Evolutionary conservation across 2,329 filamentous ascomycete species (phyloP).

Genomic region (Sphaerulina populicola): DNA sequence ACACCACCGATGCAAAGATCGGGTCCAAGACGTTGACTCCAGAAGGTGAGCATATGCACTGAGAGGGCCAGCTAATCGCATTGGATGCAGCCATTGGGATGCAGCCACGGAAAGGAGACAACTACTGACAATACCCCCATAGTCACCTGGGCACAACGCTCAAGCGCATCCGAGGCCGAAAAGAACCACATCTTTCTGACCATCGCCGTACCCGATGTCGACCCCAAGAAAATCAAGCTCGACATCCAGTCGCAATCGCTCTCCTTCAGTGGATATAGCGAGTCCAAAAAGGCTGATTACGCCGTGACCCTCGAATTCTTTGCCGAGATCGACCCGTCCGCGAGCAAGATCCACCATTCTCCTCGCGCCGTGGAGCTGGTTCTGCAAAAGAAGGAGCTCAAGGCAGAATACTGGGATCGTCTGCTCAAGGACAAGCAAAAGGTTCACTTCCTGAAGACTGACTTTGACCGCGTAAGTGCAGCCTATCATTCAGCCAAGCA

Average conservation of each 20-base stretch:
- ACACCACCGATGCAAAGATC: slow-evolving; percentile 31
- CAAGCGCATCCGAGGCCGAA: slow-evolving; percentile 64
- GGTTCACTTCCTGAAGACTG: slow-evolving; percentile 92
- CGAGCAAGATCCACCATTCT: slow-evolving; percentile 82
- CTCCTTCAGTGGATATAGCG: slow-evolving; percentile 72
- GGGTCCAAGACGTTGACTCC: slow-evolving; percentile 32
- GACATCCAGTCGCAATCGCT: slow-evolving; percentile 71
- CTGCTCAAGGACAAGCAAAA: slow-evolving; percentile 85
- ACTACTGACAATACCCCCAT: slow-evolving; percentile 21
- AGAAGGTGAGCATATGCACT: slow-evolving; percentile 27
- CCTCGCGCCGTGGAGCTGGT: slow-evolving; percentile 81
- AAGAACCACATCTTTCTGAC: slow-evolving; percentile 96
- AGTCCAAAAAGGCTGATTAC: slow-evolving; percentile 79
- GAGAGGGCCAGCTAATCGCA: not conserved
- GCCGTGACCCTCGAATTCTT: slow-evolving; percentile 79
- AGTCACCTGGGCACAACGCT: slow-evolving; percentile 99
- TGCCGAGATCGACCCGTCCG: slow-evolving; percentile 76
- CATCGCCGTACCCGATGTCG: slow-evolving; percentile 78
- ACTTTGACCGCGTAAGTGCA: slow-evolving; percentile 79
- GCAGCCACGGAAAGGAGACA: not conserved
- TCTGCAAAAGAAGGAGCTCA: slow-evolving; percentile 92
- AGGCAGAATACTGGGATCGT: slow-evolving; percentile 91
- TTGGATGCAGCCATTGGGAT: not conserved
- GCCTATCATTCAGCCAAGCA: not conserved
- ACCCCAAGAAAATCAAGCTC: slow-evolving; percentile 66